Conservation (phyloP, 2,329 filamentous ascomycete genomes). For the Colletotrichum sp. region DNA sequence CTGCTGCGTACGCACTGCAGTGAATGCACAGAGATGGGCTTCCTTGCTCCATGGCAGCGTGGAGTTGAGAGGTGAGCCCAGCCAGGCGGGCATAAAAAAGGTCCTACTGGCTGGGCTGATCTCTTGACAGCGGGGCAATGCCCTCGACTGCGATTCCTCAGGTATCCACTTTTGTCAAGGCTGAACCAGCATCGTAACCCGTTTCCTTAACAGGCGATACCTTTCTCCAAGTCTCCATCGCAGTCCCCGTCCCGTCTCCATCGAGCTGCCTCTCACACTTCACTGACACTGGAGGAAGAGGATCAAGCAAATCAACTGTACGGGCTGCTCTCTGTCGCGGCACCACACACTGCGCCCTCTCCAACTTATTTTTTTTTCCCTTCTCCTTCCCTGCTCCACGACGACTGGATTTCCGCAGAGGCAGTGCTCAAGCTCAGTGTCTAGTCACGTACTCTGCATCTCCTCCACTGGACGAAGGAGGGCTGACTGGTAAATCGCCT, state of each 20-base stretch:
- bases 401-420: not conserved
- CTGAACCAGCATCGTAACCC: rapidly evolving
- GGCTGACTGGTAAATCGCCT: not conserved
- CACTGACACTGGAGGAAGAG: not conserved
- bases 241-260: not conserved
- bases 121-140: not conserved
- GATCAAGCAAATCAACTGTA: not conserved
- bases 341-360: not conserved
- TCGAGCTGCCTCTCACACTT: not conserved
- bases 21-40: not conserved
- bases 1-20: not conserved
- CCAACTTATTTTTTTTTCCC: not conserved
- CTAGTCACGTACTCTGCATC: not conserved
- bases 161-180: not conserved
- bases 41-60: not conserved
- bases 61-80: not conserved
- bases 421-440: not conserved
- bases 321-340: not conserved
- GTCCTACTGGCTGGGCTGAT: not conserved
- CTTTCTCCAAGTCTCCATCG: not conserved
- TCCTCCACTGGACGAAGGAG: not conserved
- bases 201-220: not conserved
- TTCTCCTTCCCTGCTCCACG: not conserved
- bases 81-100: not conserved
- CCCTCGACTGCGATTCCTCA: not conserved